Base-by-base conservation (phyloP, 2,329 filamentous ascomycete genomes). In the Verticillium isaacii region DNA sequence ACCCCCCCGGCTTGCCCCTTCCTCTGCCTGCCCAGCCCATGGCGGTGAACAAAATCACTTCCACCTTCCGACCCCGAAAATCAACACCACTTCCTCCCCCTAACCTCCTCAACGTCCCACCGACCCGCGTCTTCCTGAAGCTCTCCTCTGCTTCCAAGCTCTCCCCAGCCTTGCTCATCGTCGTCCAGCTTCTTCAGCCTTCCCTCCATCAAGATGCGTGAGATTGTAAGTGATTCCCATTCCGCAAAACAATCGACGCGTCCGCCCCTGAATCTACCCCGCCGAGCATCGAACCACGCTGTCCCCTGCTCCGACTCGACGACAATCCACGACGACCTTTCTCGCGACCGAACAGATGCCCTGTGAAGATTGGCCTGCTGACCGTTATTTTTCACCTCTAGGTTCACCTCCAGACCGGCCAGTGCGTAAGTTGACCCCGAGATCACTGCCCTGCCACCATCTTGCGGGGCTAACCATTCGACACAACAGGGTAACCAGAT, bases 391-490 rank as follows among this genome's bases (percentile, higher is more conserved):
- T 74, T 80, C 79, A 74, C 74, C 72, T 69, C 68, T 77, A 98
- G 94, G 94, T 98, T 83, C 95, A 99, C 84, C 93, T 99, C 74
- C 95, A 99, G 86, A 99, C 95, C 87, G 95, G 95, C 82, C 95
- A 99, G 89, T 98, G 95, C 86, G 94, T 97, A 82, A 82, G 82
- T 84, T 58, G 61, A 56, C 58, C 32, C 41, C 54, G n/a, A 57
- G 34, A 39, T 52, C 50, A 52, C 50, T 50, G 45, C 45, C 45
- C 12, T 19, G 32, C 32, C 34, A 39, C 55, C 12, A 55, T 8
- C 14, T 36, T 65, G 65, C 63, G 67, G 62, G 64, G 70, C 77
- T 81, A 71, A 83, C 74, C 67, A 59, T 68, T 72, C 65, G 66
- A 32, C 32, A 52, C 61, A 29, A 72, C 74, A 97, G 94, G 95